Base-by-base conservation (phyloP, 345 rosid species). In the Lepidium africanum region DNA sequence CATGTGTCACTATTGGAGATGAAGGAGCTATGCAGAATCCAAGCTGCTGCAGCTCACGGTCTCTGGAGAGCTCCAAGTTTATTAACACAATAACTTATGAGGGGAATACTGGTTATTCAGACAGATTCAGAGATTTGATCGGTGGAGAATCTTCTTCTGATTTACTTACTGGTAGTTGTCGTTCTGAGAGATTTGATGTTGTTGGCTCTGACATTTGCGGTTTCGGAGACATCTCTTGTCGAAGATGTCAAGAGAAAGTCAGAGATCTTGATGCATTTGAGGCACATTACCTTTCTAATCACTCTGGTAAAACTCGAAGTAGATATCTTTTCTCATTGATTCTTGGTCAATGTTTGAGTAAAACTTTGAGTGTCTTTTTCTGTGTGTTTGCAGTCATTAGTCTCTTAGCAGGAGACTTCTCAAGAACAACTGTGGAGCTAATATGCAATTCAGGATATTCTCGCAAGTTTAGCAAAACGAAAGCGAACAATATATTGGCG, bases 351-450 rank as follows among this genome's bases (percentile, higher is more conserved):
- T 35, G 30, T 36, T 10, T 41, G 58, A 61, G 25, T 30, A 17
- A 7, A 54, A 33, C n/a, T 40, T 55, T 1, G 21, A 19, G 13
- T 53, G 7, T 6, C 3, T 42, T 1, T 0, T 3, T 0, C 12
- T 0, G 19, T 19, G 27, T 27, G 32, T 40, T 7, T 63, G 66
- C 81, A 91, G 96, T 87, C 7, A 72, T 80, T 52, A 81, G 73
- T 70, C 88, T 88, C 32, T 49, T 53, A 52, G 82, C 83, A 60
- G 96, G 91, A 68, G 84, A 87, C 45, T 84, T 83, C 47, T 87
- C 93, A 17, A 83, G 86, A 75, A 83, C 52, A 21, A 81, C 87
- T 30, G 93, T 91, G 10, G 93, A 88, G 72, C 46, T 84, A 7
- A 88, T 91, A 50, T 88, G 86, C 81, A 76, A 62, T 49, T 45